A percentile compares a stretch with the other conserved stretches of the same genome.
phyloP scores from a whole-genome alignment of 2,329 filamentous ascomycete species.

The Paraphaeosphaeria sporulosa region DNA sequence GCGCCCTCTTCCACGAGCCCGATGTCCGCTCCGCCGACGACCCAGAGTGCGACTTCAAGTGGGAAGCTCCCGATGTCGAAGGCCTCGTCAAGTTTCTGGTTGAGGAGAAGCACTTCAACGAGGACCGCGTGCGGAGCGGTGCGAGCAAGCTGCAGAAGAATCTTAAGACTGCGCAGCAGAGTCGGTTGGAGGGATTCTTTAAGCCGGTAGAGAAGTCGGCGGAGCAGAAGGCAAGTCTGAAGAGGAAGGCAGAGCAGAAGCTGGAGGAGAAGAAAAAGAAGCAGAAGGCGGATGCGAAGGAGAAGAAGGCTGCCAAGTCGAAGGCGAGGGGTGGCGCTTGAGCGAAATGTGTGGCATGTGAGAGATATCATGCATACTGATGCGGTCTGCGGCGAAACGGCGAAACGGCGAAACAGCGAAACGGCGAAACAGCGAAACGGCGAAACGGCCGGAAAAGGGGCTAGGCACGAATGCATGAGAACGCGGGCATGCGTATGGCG shows the following conservation, averaged over 20 bases:
- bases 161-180: conserved; percentile 88
- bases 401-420: too few species aligned
- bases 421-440: too few species aligned
- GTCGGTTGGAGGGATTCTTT: conserved; percentile 94
- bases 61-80: conserved; percentile 91
- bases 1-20: conserved; percentile 88
- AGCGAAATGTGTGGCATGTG: background rate
- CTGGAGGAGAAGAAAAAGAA: conserved; percentile 94
- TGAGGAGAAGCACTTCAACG: conserved; percentile 94
- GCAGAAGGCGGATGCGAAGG: conserved; percentile 91
- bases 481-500: conserved; percentile 1
- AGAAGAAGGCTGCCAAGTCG: conserved; percentile 88
- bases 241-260: conserved; percentile 94
- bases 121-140: conserved; percentile 85
- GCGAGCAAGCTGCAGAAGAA: conserved; percentile 86
- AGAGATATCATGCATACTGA: background rate
- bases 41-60: conserved; percentile 94
- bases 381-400: too few species aligned
- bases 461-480: background rate
- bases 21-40: conserved; percentile 86
- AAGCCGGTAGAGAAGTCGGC: conserved; percentile 90
- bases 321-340: conserved; percentile 75
- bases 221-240: conserved; percentile 81
- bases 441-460: background rate
- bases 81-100: conserved; percentile 90